These are phyloP conservation scores for Fusarium veterinarium DNA, from an alignment of 2,329 filamentous ascomycete genomes.

Conservation along the genomic window DNA sequence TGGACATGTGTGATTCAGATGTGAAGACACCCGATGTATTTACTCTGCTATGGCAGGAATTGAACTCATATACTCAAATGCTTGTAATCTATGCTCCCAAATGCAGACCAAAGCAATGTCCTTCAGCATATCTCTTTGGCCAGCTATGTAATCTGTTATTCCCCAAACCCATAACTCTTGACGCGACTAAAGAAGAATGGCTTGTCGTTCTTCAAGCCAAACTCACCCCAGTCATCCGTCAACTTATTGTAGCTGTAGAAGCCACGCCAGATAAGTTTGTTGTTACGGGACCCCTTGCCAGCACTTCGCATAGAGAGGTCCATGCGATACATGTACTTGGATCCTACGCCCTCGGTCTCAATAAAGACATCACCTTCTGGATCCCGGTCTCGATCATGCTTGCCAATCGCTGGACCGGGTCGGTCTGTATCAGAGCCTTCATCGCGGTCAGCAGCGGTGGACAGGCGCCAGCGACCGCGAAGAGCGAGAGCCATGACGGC, in stretches of 20 bases:
- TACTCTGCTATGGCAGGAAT: not conserved
- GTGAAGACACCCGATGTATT: not conserved
- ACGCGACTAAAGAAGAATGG: constrained; percentile 76
- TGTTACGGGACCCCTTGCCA: constrained; percentile 76
- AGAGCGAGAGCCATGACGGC: constrained; percentile 76
- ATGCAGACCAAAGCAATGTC: too few species aligned
- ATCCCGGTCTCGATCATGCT: constrained; percentile 39
- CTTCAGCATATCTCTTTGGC: not conserved
- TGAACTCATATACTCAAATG: not conserved
- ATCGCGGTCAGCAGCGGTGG: constrained; percentile 49
- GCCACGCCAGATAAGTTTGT: constrained; percentile 87
- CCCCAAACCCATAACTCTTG: constrained; percentile 67
- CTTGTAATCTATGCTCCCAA: not conserved
- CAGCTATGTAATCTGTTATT: constrained; percentile 26
- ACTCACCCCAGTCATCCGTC: constrained; percentile 91
- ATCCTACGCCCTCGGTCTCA: constrained; percentile 84
- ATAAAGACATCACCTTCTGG: constrained; percentile 78
- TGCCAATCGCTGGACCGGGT: not conserved
- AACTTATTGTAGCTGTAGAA: constrained; percentile 92
- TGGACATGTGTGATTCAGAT: rapidly evolving
- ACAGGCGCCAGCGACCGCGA: constrained; percentile 66
- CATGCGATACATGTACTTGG: constrained; percentile 87
- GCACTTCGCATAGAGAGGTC: constrained; percentile 77
- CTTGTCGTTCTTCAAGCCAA: constrained; percentile 72
- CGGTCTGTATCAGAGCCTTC: constrained; percentile 35